These are phyloP conservation scores for Syzygium aqueum DNA, from an alignment of 345 rosid species.

Conservation along the genomic window DNA sequence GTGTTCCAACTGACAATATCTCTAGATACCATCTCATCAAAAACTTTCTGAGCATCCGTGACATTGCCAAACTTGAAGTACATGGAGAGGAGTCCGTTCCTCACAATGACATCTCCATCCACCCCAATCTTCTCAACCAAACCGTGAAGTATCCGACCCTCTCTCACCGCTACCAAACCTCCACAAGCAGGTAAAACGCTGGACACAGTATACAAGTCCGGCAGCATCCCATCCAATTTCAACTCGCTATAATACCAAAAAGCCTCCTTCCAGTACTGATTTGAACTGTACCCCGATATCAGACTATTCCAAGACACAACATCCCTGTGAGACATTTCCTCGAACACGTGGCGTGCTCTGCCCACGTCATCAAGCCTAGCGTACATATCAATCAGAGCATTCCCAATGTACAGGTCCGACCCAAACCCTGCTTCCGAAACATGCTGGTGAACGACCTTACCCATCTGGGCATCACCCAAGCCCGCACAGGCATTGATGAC, in stretches of 20 bases:
- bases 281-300: constrained; percentile 50
- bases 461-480: constrained; percentile 19
- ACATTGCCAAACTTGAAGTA: constrained; percentile 42
- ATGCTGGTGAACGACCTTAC: constrained; percentile 20
- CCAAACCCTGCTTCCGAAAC: constrained; percentile 29
- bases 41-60: constrained; percentile 31
- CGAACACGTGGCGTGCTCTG: constrained; percentile 45
- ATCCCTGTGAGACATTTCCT: constrained; percentile 44
- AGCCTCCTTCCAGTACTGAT: constrained; percentile 39
- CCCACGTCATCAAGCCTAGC: constrained; percentile 34
- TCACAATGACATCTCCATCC: constrained; percentile 20
- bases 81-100: constrained; percentile 51
- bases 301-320: constrained; percentile 59
- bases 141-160: constrained; percentile 38
- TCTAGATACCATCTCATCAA: constrained; percentile 39
- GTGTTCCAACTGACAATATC: constrained; percentile 56
- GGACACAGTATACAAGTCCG: constrained; percentile 48
- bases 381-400: constrained; percentile 62
- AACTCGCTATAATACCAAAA: constrained; percentile 17
- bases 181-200: constrained; percentile 56
- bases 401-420: constrained; percentile 47
- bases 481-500: constrained; percentile 62
- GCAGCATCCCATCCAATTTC: constrained; percentile 19
- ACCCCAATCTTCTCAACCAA: constrained; percentile 44
- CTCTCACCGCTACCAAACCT: constrained; percentile 24